Conservation (phyloP, 805 yeast species). For the Metschnikowia kofuensis region DNA sequence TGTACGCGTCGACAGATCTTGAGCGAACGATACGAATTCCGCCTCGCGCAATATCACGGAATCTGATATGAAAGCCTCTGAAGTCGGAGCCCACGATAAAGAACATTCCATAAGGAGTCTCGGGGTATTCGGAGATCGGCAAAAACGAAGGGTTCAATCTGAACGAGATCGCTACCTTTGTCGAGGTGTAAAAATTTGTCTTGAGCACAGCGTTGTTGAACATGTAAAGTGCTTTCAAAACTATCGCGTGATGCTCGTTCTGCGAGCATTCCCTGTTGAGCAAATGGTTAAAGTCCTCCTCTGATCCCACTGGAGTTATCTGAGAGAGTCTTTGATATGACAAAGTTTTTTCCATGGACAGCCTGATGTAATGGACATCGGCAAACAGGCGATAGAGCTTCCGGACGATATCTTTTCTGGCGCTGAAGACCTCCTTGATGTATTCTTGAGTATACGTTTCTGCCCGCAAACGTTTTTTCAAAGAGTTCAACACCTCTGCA, state of each 20-base stretch:
- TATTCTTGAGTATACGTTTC: slow-evolving; percentile 89
- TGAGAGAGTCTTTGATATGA: slow-evolving; percentile 84
- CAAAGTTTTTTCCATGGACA: slow-evolving; percentile 69
- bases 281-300: slow-evolving; percentile 68
- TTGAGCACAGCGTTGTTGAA: slow-evolving; percentile 87
- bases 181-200: slow-evolving; percentile 90
- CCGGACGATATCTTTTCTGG: slow-evolving; percentile 68
- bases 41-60: slow-evolving; percentile 96
- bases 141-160: slow-evolving; percentile 83
- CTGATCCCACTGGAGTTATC: slow-evolving; percentile 69
- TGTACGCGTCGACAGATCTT: slow-evolving; percentile 79
- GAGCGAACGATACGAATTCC: slow-evolving; percentile 95
- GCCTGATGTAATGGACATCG: slow-evolving; percentile 78
- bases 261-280: slow-evolving; percentile 71
- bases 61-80: slow-evolving; percentile 95
- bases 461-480: slow-evolving; percentile 85
- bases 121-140: slow-evolving; percentile 85
- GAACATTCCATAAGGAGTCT: slow-evolving; percentile 91
- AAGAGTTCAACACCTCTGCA: slow-evolving; percentile 70
- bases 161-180: slow-evolving; percentile 93
- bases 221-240: slow-evolving; percentile 73
- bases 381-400: slow-evolving; percentile 90
- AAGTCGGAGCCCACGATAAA: slow-evolving; percentile 94
- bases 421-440: slow-evolving; percentile 71
- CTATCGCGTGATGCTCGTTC: slow-evolving; percentile 74